phyloP scores from a whole-genome alignment of 768 basidiomycete genomes.

The Boletus bicolor region DNA sequence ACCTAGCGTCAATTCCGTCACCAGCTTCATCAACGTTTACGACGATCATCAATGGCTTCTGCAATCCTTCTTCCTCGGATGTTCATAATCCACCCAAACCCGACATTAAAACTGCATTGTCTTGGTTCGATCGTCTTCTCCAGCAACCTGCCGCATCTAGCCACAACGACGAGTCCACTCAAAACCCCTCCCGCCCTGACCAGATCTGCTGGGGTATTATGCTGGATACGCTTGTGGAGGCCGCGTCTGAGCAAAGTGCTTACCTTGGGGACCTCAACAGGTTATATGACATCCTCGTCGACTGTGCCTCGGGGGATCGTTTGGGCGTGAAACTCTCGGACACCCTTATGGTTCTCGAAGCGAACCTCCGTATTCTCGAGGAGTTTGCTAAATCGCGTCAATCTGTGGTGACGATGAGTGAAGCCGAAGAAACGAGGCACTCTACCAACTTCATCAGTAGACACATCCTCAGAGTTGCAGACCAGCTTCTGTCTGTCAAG shows the following conservation, averaged over 20 bases:
- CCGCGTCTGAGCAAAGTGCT: conserved; percentile 27
- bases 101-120: conserved; percentile 60
- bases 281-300: conserved; percentile 42
- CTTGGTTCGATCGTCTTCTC: conserved; percentile 71
- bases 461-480: conserved; percentile 5
- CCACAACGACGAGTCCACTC: conserved; percentile 42
- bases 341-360: conserved; percentile 41
- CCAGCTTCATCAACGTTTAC: conserved; percentile 64
- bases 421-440: conserved; percentile 6
- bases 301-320: conserved; percentile 35
- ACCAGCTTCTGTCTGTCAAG: conserved; percentile 13
- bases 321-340: conserved; percentile 37
- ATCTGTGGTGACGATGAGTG: not conserved
- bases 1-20: conserved; percentile 44
- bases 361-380: conserved; percentile 38
- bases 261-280: conserved; percentile 55
- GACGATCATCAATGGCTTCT: conserved; percentile 63
- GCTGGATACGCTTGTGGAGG: conserved; percentile 50
- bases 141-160: conserved; percentile 35
- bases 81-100: conserved; percentile 9
- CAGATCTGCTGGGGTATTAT: conserved; percentile 55
- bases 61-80: conserved; percentile 36
- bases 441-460: conserved; percentile 29
- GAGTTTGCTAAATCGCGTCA: conserved; percentile 1
- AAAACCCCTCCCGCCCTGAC: conserved; percentile 50